Conservation (phyloP, 148 eudicot genomes). For the Chenopodium album region DNA sequence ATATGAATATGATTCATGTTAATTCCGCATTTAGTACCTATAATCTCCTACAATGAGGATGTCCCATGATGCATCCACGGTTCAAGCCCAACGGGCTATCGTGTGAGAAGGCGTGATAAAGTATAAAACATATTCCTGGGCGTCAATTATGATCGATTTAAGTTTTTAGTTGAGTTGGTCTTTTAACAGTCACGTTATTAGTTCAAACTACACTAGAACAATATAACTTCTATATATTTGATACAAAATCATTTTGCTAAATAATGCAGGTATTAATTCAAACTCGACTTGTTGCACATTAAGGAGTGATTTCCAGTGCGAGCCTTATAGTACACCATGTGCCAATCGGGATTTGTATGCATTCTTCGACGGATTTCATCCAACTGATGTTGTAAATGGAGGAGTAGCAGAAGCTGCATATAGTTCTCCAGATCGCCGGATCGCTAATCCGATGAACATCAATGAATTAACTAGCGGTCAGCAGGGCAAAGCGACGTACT, state of each 20-base stretch:
- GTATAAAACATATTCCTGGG: no score
- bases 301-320: neutral
- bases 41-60: no score
- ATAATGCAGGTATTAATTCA: neutral
- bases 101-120: no score
- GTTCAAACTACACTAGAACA: neutral
- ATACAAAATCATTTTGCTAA: no score
- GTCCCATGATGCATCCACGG: no score
- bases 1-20: no score
- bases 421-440: slow-evolving; percentile 5
- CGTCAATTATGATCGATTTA: no score
- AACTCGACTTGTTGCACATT: neutral
- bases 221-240: no score
- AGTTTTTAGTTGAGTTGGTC: no score
- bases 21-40: no score
- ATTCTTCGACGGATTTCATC: slow-evolving; percentile 46
- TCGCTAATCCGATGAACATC: slow-evolving; percentile 46
- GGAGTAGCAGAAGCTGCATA: slow-evolving; percentile 31
- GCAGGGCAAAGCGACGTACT: neutral
- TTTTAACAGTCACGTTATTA: no score
- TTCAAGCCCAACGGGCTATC: no score
- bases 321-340: slow-evolving; percentile 30
- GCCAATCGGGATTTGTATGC: slow-evolving; percentile 19
- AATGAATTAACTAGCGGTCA: neutral
- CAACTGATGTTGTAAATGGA: slow-evolving; percentile 28